phyloP scores from a whole-genome alignment of 148 eudicot genomes.

The Bassia scoparia region DNA sequence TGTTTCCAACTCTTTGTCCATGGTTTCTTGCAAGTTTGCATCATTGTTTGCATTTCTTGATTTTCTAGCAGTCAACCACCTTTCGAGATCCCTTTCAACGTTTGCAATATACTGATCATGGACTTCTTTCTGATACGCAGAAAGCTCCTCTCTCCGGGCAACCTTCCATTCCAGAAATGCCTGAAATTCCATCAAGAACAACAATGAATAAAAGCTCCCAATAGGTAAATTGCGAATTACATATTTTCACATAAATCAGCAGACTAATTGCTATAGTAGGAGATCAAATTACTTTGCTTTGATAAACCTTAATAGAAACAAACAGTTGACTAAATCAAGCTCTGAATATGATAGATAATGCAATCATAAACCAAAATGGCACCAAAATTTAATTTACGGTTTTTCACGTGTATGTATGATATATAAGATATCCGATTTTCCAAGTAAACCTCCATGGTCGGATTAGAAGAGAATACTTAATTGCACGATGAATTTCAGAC shows the following conservation, averaged over 20 bases:
- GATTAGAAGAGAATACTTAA: not conserved
- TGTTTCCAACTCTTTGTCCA: conserved; percentile 95
- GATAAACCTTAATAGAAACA: not conserved
- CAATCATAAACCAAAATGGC: not conserved
- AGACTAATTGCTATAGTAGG: not conserved
- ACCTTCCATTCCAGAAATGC: conserved; percentile 84
- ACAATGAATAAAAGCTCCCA: not conserved
- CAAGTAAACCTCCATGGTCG: too few relatives aligned
- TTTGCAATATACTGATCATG: conserved; percentile 66
- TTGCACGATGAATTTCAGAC: not conserved
- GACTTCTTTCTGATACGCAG: conserved; percentile 70
- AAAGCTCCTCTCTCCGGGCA: conserved; percentile 83
- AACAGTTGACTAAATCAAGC: not conserved
- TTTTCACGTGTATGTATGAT: too few relatives aligned
- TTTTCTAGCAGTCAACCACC: conserved; percentile 72
- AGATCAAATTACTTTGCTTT: not conserved
- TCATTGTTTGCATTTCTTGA: conserved; percentile 54
- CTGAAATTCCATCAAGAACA: conserved; percentile 28
- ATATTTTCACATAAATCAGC: not conserved
- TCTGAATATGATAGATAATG: not conserved
- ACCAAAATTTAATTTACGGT: not conserved
- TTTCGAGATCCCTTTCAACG: conserved; percentile 67
- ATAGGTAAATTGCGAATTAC: not conserved
- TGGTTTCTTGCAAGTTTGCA: conserved; percentile 83
- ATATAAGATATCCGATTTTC: too few relatives aligned